A percentile compares a stretch with the other conserved stretches of the same genome.
These are phyloP conservation scores for Gigaspora rosea DNA, from an alignment of 192 early-diverging fungal genomes.

Conservation along the genomic window DNA sequence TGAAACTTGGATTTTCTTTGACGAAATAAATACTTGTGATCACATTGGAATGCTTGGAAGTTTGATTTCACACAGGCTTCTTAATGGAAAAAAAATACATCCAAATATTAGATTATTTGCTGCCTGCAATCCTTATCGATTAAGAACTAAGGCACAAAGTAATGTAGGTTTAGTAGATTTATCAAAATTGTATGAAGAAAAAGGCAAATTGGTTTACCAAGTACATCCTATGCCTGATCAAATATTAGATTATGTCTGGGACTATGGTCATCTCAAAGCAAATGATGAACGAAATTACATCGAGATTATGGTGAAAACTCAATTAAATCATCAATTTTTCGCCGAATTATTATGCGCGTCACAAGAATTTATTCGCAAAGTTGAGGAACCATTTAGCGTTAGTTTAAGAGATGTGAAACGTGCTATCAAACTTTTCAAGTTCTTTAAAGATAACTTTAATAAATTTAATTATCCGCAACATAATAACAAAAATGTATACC, in stretches of 20 bases:
- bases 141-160: constrained; percentile 2
- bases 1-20: constrained; percentile 22
- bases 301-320: not conserved
- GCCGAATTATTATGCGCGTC: constrained; percentile 25
- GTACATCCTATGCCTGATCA: constrained; percentile 28
- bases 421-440: constrained; percentile 4
- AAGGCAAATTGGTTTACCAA: constrained; percentile 30
- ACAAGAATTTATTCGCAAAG: constrained; percentile 27
- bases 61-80: constrained; percentile 22
- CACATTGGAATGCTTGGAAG: constrained; percentile 26
- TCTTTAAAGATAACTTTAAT: constrained; percentile 12
- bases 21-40: constrained; percentile 32
- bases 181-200: constrained; percentile 7
- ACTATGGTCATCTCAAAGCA: constrained; percentile 23
- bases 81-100: constrained; percentile 22
- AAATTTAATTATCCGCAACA: not conserved
- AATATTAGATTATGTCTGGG: constrained; percentile 32
- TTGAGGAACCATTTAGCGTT: constrained; percentile 20
- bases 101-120: constrained; percentile 27
- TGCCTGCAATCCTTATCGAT: constrained; percentile 33
- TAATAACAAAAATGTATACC: not conserved
- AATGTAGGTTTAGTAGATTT: not conserved
- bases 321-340: not conserved
- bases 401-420: constrained; percentile 32
- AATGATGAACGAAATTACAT: constrained; percentile 1